These are phyloP conservation scores for Periconia digitata DNA, from an alignment of 2,329 filamentous ascomycete genomes.

Conservation along the genomic window DNA sequence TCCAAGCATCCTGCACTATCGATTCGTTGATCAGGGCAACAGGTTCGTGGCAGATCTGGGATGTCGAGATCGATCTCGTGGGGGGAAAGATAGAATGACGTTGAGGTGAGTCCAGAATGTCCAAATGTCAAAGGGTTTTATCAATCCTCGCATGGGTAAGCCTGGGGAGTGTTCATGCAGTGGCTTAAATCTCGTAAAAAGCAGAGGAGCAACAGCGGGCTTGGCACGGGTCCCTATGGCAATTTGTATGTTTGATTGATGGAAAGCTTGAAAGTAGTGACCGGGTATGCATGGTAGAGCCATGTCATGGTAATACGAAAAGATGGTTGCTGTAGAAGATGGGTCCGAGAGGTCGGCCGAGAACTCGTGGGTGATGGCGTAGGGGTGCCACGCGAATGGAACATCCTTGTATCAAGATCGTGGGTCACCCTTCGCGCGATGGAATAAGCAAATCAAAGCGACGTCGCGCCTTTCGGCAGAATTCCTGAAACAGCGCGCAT, in stretches of 20 bases:
- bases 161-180: conserved; percentile 16
- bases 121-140: conserved; percentile 2
- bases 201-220: background rate
- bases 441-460: background rate
- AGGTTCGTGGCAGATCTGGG: conserved; percentile 17
- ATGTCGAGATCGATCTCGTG: conserved; percentile 19
- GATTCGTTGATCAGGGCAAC: conserved; percentile 34
- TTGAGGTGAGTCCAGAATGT: conserved; percentile 10
- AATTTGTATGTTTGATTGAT: background rate
- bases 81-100: conserved; percentile 28
- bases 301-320: conserved; percentile 12
- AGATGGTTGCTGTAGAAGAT: conserved; percentile 17
- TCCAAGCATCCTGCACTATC: background rate
- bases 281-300: conserved; percentile 12
- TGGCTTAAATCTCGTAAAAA: background rate
- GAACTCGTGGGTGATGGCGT: conserved; percentile 16
- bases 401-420: conserved; percentile 23
- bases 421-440: conserved; percentile 1
- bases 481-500: background rate
- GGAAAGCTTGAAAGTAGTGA: conserved; percentile 12
- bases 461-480: background rate
- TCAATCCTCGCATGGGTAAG: conserved; percentile 16
- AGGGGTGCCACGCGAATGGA: conserved; percentile 19
- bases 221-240: background rate
- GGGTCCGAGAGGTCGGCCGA: conserved; percentile 10